Evolutionary conservation across 306 rosid species (phyloP).

Genomic region (Styphnolobium japonicum): DNA sequence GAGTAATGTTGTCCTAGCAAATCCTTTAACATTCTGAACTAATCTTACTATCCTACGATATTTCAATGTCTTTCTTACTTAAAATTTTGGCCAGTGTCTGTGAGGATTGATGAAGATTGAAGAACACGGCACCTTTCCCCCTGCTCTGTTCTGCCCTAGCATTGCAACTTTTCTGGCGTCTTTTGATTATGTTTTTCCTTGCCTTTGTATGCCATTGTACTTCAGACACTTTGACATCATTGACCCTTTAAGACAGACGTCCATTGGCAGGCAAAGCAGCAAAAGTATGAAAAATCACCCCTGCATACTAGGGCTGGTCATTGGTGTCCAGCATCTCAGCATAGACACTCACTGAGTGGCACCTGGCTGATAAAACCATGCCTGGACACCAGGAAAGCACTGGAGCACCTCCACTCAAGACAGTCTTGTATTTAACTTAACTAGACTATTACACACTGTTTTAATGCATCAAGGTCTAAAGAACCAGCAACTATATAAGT

Average conservation of each 20-base stretch:
- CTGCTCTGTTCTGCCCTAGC: not conserved
- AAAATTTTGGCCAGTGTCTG: not conserved
- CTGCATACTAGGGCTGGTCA: not conserved
- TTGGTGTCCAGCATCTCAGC: not conserved
- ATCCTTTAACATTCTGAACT: not conserved
- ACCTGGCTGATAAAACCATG: not conserved
- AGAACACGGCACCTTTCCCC: not conserved
- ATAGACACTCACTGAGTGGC: not conserved
- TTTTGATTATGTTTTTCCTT: not conserved
- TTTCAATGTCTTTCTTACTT: not conserved
- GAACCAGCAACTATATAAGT: not conserved
- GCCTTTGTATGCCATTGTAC: not conserved
- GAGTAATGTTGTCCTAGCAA: not conserved
- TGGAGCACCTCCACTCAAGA: not conserved
- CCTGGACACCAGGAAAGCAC: not conserved
- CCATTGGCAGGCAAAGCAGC: not conserved
- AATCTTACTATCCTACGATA: not conserved
- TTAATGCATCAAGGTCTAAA: conserved; percentile 4
- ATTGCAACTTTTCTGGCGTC: not conserved
- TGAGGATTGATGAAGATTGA: not conserved
- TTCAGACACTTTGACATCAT: not conserved
- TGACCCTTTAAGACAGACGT: not conserved
- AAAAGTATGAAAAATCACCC: conserved; percentile 1
- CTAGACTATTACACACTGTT: not conserved
- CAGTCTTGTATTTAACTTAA: not conserved